Conservation (phyloP, 148 eudicot species). For the Nepenthes mirabilis region DNA sequence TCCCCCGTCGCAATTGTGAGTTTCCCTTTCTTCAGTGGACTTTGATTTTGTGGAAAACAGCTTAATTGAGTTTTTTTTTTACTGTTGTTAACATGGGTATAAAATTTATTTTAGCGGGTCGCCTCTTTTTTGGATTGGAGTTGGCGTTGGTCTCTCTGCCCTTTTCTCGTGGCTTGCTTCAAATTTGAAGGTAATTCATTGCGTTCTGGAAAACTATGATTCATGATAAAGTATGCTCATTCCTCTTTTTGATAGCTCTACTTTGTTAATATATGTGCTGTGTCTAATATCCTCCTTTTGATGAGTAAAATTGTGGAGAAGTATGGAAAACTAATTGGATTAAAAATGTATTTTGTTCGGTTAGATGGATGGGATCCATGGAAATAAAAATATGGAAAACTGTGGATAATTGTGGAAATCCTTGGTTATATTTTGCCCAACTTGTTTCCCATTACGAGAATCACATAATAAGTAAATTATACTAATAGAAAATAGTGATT, state of each 20-base stretch:
- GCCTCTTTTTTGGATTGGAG: slow-evolving; percentile 92
- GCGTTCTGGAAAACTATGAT: not conserved
- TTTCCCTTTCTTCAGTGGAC: not conserved
- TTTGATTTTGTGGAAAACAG: not conserved
- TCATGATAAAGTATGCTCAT: no score
- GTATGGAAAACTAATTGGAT: no score
- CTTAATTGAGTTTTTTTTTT: not conserved
- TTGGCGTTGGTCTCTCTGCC: slow-evolving; percentile 87
- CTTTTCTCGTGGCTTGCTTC: slow-evolving; percentile 68
- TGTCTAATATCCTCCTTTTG: no score
- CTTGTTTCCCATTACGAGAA: no score
- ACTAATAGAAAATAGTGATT: no score
- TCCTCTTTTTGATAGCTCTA: not conserved
- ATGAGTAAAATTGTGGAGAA: no score
- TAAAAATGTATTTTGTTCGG: no score
- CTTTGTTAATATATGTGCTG: not conserved
- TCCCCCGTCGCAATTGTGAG: slow-evolving; percentile 59
- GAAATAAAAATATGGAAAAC: no score
- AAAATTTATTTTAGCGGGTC: slow-evolving; percentile 45
- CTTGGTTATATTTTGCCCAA: no score
- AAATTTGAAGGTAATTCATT: slow-evolving; percentile 51
- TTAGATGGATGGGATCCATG: no score
- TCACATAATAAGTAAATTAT: no score
- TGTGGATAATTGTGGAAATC: no score
- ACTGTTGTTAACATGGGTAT: not conserved